Base-by-base conservation (phyloP, 768 basidiomycete genomes). In the Trametes villosa region DNA sequence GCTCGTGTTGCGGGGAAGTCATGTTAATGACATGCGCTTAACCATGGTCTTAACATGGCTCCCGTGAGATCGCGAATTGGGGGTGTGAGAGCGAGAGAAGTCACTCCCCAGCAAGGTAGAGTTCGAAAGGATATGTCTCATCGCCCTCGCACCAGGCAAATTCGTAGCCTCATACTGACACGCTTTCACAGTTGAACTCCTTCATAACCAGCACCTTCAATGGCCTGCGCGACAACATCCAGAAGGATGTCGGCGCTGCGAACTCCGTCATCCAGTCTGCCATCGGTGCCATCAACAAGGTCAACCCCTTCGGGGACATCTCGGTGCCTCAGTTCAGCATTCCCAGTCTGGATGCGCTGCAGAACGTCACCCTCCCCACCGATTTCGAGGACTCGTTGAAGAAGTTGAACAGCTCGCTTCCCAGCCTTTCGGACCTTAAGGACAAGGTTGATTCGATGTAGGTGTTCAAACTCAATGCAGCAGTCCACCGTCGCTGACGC, bases 341-440 rank as follows among this genome's bases (percentile, higher is more conserved):
- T 53, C 93, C 96, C 4, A 86, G 85, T 63, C 82, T 98, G 24
- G 77, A 82, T 60, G 77, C 81, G 9, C 80, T 99, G 50, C 78
- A 88, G 60, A 92, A 94, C 66, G 83, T 98, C 60, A 84, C 85
- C 2, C 82, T 98, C 17, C 93, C 95, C 0, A 80, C 86, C 8
- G 85, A 84, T 26, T 89, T 99, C 71, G 81, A 89, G 69, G 78
- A 87, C 57, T 76, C 87, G 0, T 78, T 99, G 49, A 80, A 80
- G n/a, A 79, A 81, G 24, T 84, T 99, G 50, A 98, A 97, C 71
- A 78, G 75, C 53, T 86, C 91, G 1, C 72, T 98, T 22, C 96
- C 96, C 0, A 88, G 88, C 2, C 79, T 96, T 40, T 79, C 84
- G 27, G 85, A 90, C 15, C 75, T 99, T 48, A 89, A 92, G 75